Conservation (phyloP, 305 asterid species). For the Ajuga reptans region DNA sequence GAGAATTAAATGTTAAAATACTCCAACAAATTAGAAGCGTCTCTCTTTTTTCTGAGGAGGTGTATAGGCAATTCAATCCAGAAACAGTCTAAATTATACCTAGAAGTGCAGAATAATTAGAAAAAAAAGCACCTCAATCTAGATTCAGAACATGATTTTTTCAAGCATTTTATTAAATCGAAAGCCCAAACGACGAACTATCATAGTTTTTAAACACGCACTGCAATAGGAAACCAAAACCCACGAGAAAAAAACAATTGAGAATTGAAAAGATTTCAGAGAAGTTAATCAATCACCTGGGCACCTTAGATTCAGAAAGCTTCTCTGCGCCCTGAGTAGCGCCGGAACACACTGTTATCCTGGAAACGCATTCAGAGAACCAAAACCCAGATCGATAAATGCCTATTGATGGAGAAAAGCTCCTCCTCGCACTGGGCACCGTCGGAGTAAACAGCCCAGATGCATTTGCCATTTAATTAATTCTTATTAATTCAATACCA, state of each 20-base stretch:
- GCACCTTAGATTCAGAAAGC: slow-evolving; percentile 38
- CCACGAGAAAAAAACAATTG: background rate
- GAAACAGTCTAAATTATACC: background rate
- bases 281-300: slow-evolving; percentile 31
- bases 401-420: slow-evolving; percentile 27
- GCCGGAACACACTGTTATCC: slow-evolving; percentile 36
- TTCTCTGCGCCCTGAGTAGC: slow-evolving; percentile 45
- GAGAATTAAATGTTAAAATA: too few species aligned
- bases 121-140: slow-evolving; percentile 9
- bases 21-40: too few species aligned
- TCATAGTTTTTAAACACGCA: background rate
- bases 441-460: slow-evolving; percentile 50
- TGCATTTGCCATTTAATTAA: slow-evolving; percentile 44
- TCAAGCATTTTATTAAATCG: background rate
- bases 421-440: slow-evolving; percentile 26
- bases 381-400: slow-evolving; percentile 46
- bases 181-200: slow-evolving; percentile 3
- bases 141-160: slow-evolving; percentile 8
- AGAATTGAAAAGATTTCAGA: slow-evolving; percentile 2
- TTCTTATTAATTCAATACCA: background rate
- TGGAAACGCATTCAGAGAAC: slow-evolving; percentile 30
- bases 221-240: background rate
- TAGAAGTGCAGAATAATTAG: background rate
- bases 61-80: background rate
- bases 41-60: background rate